Evolutionary conservation across 768 basidiomycete species (phyloP).

Genomic region (Mycena albidolilacea): DNA sequence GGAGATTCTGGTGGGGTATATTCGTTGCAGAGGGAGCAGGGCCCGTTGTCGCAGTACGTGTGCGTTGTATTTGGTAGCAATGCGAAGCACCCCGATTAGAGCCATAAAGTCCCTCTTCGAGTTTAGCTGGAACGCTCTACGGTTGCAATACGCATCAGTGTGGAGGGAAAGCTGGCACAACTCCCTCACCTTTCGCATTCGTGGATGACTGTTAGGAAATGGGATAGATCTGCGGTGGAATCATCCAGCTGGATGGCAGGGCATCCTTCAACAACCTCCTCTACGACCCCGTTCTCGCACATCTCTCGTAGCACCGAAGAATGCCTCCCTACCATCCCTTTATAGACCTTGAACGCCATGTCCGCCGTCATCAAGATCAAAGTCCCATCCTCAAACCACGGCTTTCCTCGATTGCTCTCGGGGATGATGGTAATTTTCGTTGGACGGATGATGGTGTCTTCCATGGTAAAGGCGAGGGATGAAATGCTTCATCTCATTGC

Average conservation of each 20-base stretch:
- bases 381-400: conserved; percentile 38
- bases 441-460: conserved; percentile 36
- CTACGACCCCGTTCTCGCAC: conserved; percentile 28
- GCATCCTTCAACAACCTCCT: conserved; percentile 31
- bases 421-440: conserved; percentile 40
- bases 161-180: background rate
- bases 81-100: conserved; percentile 34
- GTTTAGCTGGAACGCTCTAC: conserved; percentile 29
- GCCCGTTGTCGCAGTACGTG: conserved; percentile 34
- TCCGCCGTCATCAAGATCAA: conserved; percentile 22
- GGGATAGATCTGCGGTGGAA: conserved; percentile 21
- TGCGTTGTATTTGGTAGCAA: conserved; percentile 38
- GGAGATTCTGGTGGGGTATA: conserved; percentile 33
- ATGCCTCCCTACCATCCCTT: conserved; percentile 43
- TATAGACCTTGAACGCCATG: conserved; percentile 41
- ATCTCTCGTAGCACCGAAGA: conserved; percentile 45
- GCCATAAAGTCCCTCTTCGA: conserved; percentile 26
- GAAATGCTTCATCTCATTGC: conserved; percentile 13
- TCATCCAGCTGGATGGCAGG: conserved; percentile 34
- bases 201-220: conserved; percentile 32
- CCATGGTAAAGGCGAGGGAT: conserved; percentile 20
- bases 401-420: conserved; percentile 27
- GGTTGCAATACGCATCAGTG: background rate
- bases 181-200: conserved; percentile 31
- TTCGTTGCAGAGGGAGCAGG: conserved; percentile 25